Percentiles rank a stretch among this genome's conserved stretches.
These are phyloP conservation scores for Angophora floribunda DNA, from an alignment of 345 rosid genomes.

Conservation along the genomic window DNA sequence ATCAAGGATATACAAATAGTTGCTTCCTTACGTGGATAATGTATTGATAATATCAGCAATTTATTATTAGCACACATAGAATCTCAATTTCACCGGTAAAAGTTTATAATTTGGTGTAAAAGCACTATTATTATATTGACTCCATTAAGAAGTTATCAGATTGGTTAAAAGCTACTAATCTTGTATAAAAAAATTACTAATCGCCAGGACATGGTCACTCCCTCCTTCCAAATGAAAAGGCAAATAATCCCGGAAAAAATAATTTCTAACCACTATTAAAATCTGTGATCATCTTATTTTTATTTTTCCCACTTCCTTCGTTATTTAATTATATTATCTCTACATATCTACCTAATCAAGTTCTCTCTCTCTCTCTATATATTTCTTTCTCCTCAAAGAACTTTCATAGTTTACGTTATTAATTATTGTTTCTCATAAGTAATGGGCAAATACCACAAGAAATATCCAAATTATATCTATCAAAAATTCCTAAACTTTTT, in stretches of 20 bases:
- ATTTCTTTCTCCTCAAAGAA: neutral
- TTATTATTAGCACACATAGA: neutral
- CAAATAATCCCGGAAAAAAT: neutral
- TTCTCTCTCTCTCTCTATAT: neutral
- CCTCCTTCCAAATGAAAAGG: neutral
- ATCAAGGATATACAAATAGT: neutral
- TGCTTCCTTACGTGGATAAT: accelerated
- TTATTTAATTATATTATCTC: too few relatives aligned
- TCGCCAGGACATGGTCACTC: neutral
- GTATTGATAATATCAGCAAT: neutral
- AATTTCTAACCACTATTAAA: accelerated
- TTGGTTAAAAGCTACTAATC: neutral
- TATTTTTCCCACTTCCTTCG: neutral
- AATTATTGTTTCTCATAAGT: neutral
- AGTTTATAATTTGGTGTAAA: neutral
- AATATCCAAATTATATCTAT: too few relatives aligned
- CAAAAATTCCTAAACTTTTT: too few relatives aligned
- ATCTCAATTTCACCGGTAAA: neutral
- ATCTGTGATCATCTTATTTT: neutral
- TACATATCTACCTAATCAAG: neutral
- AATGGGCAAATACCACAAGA: neutral
- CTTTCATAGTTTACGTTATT: neutral
- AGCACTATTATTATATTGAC: neutral
- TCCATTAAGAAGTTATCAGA: neutral
- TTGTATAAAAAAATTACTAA: neutral